Evolutionary conservation across 352 stramenopile genomes (phyloP).

Genomic region (Pythium aristosporum): DNA sequence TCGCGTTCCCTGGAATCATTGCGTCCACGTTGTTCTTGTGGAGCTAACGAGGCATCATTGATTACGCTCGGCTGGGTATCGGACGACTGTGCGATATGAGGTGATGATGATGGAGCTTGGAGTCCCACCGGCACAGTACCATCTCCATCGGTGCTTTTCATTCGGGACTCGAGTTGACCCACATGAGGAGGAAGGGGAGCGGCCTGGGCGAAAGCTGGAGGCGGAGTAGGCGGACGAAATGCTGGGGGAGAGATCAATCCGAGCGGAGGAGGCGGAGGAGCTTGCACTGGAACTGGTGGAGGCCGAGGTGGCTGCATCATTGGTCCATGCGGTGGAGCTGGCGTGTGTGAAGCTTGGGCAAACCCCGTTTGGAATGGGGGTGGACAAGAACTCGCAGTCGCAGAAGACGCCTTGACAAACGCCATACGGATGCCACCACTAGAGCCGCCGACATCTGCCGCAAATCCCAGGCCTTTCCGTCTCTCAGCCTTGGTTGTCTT

Average conservation of each 20-base stretch:
- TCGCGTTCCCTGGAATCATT: background rate
- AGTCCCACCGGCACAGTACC: background rate
- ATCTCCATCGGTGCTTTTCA: background rate
- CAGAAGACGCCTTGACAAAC: conserved; percentile 19
- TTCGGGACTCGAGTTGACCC: background rate
- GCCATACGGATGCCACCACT: conserved; percentile 9
- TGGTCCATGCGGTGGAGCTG: background rate
- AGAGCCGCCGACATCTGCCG: background rate
- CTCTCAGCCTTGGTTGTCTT: conserved; percentile 61
- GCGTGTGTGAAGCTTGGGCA: conserved; percentile 21
- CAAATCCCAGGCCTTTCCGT: conserved; percentile 73
- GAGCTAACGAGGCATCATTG: background rate
- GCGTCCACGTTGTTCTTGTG: background rate
- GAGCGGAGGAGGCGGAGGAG: background rate
- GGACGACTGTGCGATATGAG: background rate
- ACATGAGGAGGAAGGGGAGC: conserved; percentile 4
- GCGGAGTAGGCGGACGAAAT: conserved; percentile 1
- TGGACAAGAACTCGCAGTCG: background rate
- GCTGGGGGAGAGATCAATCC: background rate
- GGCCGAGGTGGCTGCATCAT: background rate
- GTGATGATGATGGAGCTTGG: background rate
- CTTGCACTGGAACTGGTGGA: background rate
- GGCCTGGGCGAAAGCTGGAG: conserved; percentile 1
- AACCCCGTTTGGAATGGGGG: conserved; percentile 27
- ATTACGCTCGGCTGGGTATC: background rate